Conservation (phyloP, 2,329 filamentous ascomycete genomes). For the Cladosporium sp. region DNA sequence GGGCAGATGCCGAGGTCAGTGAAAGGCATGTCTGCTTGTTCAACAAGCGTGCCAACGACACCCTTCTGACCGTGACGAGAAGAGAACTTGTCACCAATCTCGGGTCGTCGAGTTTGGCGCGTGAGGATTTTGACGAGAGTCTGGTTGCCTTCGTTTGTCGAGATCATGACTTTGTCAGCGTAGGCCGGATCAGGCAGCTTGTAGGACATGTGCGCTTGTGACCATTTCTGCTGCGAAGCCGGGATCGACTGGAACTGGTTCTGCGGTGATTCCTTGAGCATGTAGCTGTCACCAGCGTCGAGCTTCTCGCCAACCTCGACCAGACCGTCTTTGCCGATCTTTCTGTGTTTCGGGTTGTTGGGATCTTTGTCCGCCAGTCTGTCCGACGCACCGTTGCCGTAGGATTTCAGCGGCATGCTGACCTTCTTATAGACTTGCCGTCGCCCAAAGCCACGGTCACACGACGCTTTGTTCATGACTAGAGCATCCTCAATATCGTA, state of each 20-base stretch:
- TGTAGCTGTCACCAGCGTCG: conserved; percentile 72
- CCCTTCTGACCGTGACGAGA: conserved; percentile 98
- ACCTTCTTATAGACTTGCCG: conserved; percentile 99
- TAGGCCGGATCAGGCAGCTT: conserved; percentile 51
- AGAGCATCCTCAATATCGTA: conserved; percentile 99
- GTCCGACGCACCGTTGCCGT: conserved; percentile 69
- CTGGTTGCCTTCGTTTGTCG: conserved; percentile 78
- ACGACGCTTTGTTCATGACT: conserved; percentile 91
- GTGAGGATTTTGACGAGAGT: conserved; percentile 91
- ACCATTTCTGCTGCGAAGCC: conserved; percentile 24
- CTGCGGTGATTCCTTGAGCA: conserved; percentile 81
- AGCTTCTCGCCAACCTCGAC: conserved; percentile 80
- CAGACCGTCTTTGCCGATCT: conserved; percentile 79
- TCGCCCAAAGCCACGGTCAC: conserved; percentile 89
- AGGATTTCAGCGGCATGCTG: conserved; percentile 76
- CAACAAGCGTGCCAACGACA: conserved; percentile 91
- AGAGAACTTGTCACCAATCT: conserved; percentile 97
- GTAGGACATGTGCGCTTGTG: conserved; percentile 55
- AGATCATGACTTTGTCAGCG: conserved; percentile 94
- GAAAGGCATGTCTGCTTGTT: conserved; percentile 96
- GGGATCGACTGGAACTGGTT: conserved; percentile 57
- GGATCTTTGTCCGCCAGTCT: conserved; percentile 54
- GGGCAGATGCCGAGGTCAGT: conserved; percentile 84
- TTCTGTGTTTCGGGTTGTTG: conserved; percentile 51
- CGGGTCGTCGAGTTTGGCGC: conserved; percentile 88